These are phyloP conservation scores for Capsicum pubescens DNA, from an alignment of 257 asterid species.

Conservation along the genomic window DNA sequence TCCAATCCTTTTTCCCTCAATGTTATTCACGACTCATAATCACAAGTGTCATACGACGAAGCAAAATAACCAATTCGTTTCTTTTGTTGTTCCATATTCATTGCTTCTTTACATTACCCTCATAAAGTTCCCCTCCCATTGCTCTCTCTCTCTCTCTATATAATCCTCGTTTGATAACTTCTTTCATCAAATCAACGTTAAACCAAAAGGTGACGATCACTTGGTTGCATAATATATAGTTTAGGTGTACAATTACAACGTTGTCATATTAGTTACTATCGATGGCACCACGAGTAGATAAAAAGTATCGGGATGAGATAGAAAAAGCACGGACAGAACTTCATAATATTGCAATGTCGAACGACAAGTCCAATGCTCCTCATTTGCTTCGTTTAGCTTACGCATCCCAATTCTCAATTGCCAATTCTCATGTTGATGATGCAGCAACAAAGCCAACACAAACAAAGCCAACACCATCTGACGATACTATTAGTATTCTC, in stretches of 20 bases:
- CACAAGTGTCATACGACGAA: neutral
- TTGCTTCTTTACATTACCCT: slow-evolving; percentile 18
- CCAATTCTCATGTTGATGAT: slow-evolving; percentile 32
- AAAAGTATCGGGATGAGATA: slow-evolving; percentile 57
- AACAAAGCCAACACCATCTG: slow-evolving; percentile 54
- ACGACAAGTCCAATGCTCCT: slow-evolving; percentile 62
- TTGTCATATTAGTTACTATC: neutral
- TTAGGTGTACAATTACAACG: neutral
- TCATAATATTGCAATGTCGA: slow-evolving; percentile 50
- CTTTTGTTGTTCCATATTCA: slow-evolving; percentile 21
- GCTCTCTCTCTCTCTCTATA: neutral
- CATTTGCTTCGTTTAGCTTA: slow-evolving; percentile 86
- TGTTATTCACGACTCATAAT: slow-evolving; percentile 20
- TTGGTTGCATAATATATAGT: neutral
- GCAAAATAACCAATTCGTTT: slow-evolving; percentile 24
- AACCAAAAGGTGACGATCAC: neutral
- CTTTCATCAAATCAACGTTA: neutral
- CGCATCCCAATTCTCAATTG: neutral
- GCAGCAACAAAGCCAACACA: slow-evolving; percentile 64
- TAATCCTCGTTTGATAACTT: neutral
- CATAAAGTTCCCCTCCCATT: neutral
- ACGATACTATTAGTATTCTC: neutral
- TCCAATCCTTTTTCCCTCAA: slow-evolving; percentile 22
- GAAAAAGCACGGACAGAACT: slow-evolving; percentile 60
- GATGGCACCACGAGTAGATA: slow-evolving; percentile 42